Conservation (phyloP, 805 yeast species). For the Wickerhamiella slavikovae region DNA sequence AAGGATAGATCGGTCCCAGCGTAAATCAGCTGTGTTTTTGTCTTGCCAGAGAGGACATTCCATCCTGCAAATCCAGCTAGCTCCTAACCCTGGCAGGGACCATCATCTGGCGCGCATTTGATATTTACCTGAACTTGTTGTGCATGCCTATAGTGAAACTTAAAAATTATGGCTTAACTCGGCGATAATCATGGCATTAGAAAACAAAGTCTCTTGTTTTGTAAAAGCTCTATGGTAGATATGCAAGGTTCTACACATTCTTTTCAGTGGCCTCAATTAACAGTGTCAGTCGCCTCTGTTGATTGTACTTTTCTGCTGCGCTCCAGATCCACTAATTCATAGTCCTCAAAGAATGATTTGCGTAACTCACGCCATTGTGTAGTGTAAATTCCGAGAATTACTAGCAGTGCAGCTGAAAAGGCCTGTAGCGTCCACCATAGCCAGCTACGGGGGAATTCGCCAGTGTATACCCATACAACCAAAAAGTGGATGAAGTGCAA, state of each 20-base stretch:
- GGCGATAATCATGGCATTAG: too few relatives aligned
- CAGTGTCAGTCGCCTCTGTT: too few relatives aligned
- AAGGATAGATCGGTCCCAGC: conserved; percentile 4
- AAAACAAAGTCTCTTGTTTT: too few relatives aligned
- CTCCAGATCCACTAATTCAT: conserved; percentile 21
- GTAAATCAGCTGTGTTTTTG: conserved; percentile 1
- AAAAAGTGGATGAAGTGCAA: conserved; percentile 61
- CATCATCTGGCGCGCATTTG: too few relatives aligned
- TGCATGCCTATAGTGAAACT: too few relatives aligned
- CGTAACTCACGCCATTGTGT: conserved; percentile 82
- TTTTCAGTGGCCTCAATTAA: too few relatives aligned
- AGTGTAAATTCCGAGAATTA: conserved; percentile 70
- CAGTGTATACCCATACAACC: conserved; percentile 45
- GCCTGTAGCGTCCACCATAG: conserved; percentile 77
- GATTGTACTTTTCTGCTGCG: too few relatives aligned
- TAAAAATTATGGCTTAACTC: too few relatives aligned
- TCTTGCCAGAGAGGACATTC: background rate
- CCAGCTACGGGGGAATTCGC: conserved; percentile 44
- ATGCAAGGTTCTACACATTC: too few relatives aligned
- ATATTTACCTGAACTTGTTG: too few relatives aligned
- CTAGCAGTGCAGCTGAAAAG: conserved; percentile 44
- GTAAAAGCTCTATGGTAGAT: too few relatives aligned
- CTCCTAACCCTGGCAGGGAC: too few relatives aligned
- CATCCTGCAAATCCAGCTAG: background rate
- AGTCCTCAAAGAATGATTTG: conserved; percentile 62